Conservation (phyloP, 352 stramenopile species). For the Salisapilia sapeloensis region DNA sequence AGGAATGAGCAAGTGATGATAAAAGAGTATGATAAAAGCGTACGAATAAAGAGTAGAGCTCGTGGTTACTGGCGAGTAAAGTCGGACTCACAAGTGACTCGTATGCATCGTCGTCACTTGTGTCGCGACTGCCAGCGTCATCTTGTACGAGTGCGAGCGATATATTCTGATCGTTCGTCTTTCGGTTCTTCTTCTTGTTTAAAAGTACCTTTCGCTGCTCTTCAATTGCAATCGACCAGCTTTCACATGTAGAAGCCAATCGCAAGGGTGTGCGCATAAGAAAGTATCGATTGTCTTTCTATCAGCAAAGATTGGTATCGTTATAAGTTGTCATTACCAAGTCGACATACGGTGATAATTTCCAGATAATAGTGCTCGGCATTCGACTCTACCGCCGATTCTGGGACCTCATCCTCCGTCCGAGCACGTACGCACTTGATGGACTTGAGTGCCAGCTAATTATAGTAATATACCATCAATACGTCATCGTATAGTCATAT, state of each 20-base stretch:
- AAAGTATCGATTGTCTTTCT: constrained; percentile 32
- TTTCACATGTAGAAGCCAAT: constrained; percentile 66
- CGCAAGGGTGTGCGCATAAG: constrained; percentile 51
- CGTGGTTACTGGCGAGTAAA: constrained; percentile 53
- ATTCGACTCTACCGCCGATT: constrained; percentile 24
- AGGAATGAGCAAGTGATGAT: constrained; percentile 8
- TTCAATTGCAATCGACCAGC: constrained; percentile 72
- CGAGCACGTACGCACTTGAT: constrained; percentile 62
- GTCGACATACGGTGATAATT: constrained; percentile 35
- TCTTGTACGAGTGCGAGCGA: too few relatives aligned
- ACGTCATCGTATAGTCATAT: background rate
- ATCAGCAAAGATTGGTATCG: background rate
- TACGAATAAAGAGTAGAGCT: constrained; percentile 66
- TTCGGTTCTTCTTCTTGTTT: constrained; percentile 27
- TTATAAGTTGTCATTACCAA: background rate
- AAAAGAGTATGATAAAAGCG: constrained; percentile 7
- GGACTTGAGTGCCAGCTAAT: constrained; percentile 30
- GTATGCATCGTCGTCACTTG: too few relatives aligned
- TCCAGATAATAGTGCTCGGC: constrained; percentile 70
- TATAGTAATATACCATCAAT: constrained; percentile 1
- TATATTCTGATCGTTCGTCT: constrained; percentile 17
- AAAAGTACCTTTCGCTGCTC: constrained; percentile 61
- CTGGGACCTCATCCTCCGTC: constrained; percentile 46
- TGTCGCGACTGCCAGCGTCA: too few relatives aligned
- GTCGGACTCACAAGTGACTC: constrained; percentile 47